Base-by-base conservation (phyloP, 352 stramenopile genomes). In the Phytophthora cryptogea region DNA sequence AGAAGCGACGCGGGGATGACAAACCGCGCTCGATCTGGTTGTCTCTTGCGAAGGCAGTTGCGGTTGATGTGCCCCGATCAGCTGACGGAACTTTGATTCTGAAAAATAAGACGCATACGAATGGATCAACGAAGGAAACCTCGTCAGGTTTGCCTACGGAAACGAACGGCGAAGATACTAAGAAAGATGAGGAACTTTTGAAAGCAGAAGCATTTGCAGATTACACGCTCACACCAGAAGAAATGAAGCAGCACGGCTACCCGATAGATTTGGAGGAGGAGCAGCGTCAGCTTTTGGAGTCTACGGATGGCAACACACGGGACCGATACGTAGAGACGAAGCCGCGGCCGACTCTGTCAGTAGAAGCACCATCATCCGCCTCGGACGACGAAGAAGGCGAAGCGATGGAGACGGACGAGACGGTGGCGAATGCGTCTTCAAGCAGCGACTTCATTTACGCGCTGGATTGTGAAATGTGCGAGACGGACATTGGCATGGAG, bases 391-490 rank as follows among this genome's bases (percentile, higher is more conserved):
- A 64, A 43, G 62, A 72, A 61, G 62, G 53, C 28, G 36, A 51
- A 8, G 39, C 57, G 1, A 69, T 70, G 54, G 63, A 72, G 16
- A 63, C 53, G 28, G 54, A 66, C 14, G 63, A 76, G 45, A 63
- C 57, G 4, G 36, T 66, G 30, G 30, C 41, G 7, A 59, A 16
- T 17, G 49, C 28, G 10, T 46, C 50, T 8, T 64, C 56, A 39
- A 31, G 47, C 40, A 30, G 42, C 14, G 48, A 54, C 1, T 69
- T 74, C 30, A 72, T 93, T 37, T 85, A 88, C 51, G 88, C 83
- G n/a, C 43, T 96, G 39, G 88, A 96, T 51, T 96, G 88, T 61
- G 88, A 96, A 54, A 96, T 96, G 88, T 94, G 87, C 48, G 82
- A 95, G 64, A 96, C 88, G 2, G 86, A 90, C 42, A 66, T 94